These are phyloP conservation scores for Nepenthes alata DNA, from an alignment of 179 eudicot species.

Conservation along the genomic window DNA sequence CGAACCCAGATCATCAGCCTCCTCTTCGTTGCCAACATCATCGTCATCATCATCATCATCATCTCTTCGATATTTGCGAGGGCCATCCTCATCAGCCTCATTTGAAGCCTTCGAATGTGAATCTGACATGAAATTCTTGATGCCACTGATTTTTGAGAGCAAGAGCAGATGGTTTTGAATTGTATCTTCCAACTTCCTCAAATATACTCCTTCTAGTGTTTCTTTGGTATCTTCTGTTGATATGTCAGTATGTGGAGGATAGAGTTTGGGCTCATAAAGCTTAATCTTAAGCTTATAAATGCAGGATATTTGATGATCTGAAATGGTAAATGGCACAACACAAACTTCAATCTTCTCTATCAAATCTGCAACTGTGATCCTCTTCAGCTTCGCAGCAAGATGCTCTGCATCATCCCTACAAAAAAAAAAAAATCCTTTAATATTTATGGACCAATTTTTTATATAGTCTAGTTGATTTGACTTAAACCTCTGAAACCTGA, in stretches of 20 bases:
- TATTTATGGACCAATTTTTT: not conserved
- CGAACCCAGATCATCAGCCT: slow-evolving; percentile 50
- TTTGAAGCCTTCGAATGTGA: slow-evolving; percentile 22
- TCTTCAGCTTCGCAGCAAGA: slow-evolving; percentile 58
- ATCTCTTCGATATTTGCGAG: slow-evolving; percentile 13
- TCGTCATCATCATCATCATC: slow-evolving; percentile 25
- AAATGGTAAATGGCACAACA: slow-evolving; percentile 37
- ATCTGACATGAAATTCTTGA: slow-evolving; percentile 28
- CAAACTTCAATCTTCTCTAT: slow-evolving; percentile 68
- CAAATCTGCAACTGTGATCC: slow-evolving; percentile 66
- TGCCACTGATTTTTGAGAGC: slow-evolving; percentile 60
- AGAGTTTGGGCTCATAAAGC: slow-evolving; percentile 41
- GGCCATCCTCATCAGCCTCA: slow-evolving; percentile 36
- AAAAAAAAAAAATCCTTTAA: not conserved
- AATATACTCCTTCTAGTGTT: slow-evolving; percentile 28
- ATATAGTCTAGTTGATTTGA: too few relatives aligned
- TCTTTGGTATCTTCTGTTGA: slow-evolving; percentile 44
- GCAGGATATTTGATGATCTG: slow-evolving; percentile 21
- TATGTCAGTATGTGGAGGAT: slow-evolving; percentile 33
- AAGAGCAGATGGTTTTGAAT: slow-evolving; percentile 51
- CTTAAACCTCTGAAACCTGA: too few relatives aligned
- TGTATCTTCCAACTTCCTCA: slow-evolving; percentile 55
- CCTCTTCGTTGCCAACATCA: slow-evolving; percentile 31
- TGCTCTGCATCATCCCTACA: slow-evolving; percentile 65
- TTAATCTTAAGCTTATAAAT: slow-evolving; percentile 65